Conservation (phyloP, 495 filamentous ascomycete species). For the Astrothelium macrocarpum region DNA sequence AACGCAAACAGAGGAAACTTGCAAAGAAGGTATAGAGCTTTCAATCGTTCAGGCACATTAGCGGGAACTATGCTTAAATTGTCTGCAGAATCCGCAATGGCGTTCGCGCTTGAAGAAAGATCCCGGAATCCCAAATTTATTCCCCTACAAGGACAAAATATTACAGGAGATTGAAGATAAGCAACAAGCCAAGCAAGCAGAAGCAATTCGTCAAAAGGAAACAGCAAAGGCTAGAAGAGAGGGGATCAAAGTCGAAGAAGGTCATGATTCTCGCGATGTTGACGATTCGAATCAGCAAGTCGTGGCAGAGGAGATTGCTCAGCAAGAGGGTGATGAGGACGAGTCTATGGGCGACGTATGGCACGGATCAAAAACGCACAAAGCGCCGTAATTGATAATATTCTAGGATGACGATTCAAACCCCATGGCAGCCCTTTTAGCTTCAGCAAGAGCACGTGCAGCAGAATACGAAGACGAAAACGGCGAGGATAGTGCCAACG, state of each 20-base stretch:
- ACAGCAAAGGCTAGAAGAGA: slow-evolving; percentile 56
- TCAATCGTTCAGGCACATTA: background rate
- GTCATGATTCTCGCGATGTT: slow-evolving; percentile 30
- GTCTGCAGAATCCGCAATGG: slow-evolving; percentile 77
- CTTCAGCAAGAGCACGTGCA: slow-evolving; percentile 79
- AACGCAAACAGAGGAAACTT: slow-evolving; percentile 74
- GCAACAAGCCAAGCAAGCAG: slow-evolving; percentile 68
- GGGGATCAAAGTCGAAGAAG: slow-evolving; percentile 31
- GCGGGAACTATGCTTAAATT: background rate
- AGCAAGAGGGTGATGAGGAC: slow-evolving; percentile 40
- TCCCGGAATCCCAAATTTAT: slow-evolving; percentile 92
- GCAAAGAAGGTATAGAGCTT: slow-evolving; percentile 55
- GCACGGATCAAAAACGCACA: background rate
- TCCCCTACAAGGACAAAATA: slow-evolving; percentile 94
- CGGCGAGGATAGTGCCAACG: slow-evolving; percentile 39
- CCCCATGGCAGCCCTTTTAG: slow-evolving; percentile 87
- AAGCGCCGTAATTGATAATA: slow-evolving; percentile 27
- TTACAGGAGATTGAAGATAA: slow-evolving; percentile 89
- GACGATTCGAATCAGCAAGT: slow-evolving; percentile 33
- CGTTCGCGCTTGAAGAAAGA: slow-evolving; percentile 89
- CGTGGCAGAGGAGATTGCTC: slow-evolving; percentile 19
- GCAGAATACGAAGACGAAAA: slow-evolving; percentile 59
- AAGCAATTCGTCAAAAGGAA: slow-evolving; percentile 57
- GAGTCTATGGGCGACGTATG: slow-evolving; percentile 31
- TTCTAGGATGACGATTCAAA: slow-evolving; percentile 55